Base-by-base conservation (phyloP, 2,329 filamentous ascomycete genomes). In the Colletotrichum ledebouriae region DNA sequence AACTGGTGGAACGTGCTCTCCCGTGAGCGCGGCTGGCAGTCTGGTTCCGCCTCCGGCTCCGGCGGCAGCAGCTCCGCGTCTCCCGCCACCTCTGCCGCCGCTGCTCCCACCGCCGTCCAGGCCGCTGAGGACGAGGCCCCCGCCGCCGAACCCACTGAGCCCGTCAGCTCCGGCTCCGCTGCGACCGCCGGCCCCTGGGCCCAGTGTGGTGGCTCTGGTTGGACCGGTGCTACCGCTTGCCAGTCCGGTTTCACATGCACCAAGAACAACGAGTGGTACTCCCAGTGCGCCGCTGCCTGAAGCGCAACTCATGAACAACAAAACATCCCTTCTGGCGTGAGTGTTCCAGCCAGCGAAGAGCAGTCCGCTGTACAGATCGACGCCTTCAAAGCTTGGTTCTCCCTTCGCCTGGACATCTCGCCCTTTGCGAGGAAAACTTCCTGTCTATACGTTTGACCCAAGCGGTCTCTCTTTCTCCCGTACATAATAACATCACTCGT, bases 1-100 rank as follows among this genome's bases (percentile, higher is more conserved):
- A 81, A 84, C 72, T 84, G 81, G 81, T 84, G 81, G 81, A 75
- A 78, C 39, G 73, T 78, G 68, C 71, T 78, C 39, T 78, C 76
- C 33, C 75, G 76, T 0, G 46, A 73, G 17, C 75, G 76, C 0
- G 72, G 73, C 63, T 78, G 76, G 76, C 73, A 75, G 25, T 63
- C 69, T 17, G 52, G 44, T 42, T 33, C 63, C 33, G 41, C 39
- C 34, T 59, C 55, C 59, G 44, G 50, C 44, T 59, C 61, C 37
- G 50, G 60, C 37, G 44, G 60, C n/a, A 49, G 22, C 29, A 46
- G 29, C 29, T 15, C 69, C 15, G 22, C 52, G 13, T 56, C 33
- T 47, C 53, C 53, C 42, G 46, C 56, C 25, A 15, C 47, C 2
- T 33, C 62, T 17, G 56, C 17, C 20, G 49, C 44, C n/a, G 44